Evolutionary conservation across 1,284 basidiomycete genomes (phyloP), one percentile per base, ranked within the genome.

Genomic region (Albatrellus sp.): DNA sequence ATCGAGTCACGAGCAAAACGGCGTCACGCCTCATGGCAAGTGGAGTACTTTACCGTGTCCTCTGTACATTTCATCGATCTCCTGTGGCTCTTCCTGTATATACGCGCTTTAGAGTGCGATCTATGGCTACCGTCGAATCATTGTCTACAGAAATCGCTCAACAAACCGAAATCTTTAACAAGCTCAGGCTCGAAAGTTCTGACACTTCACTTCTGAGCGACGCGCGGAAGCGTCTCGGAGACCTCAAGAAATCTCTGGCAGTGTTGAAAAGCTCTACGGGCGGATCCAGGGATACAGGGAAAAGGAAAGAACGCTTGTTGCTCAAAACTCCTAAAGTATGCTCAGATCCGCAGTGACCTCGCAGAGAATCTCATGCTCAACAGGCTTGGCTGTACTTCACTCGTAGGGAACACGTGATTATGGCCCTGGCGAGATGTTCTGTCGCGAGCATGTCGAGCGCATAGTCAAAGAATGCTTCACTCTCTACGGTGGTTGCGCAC

Each of bases 321-420:
- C 68, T 90, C 51, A 90, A 90, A 65, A 88, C 84, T 3, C 80
- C 84, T 34, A 90, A 90, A 73, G 86, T 85, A 46, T 49, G 72
- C 57, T 17, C 36, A 17, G 12, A 38, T 14, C 8, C 37, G 37
- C 37, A 34, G 31, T 42, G 5, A 39, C 13, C n/a, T 13, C 19
- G 2, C 19, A 12, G 34, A 9, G 14, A n/a, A 28, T 13, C 39
- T 48, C 28, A 14, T 34, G 17, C 20, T 29, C 34, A 29, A 31
- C 31, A n/a, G 39, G 37, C 28, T 19, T 37, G 41, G 56, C 50
- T 7, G 7, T 24, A 24, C 7, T 24, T 3, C 24, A 24, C 24
- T 55, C 54, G 14, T 60, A 98, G 85, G 94, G 96, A 33, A 98
- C 96, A 11, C 78, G 91, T 46, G 94, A 98, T 65, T 97, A 92